Conservation (phyloP, 805 yeast species). For the Lachancea mirantina region DNA sequence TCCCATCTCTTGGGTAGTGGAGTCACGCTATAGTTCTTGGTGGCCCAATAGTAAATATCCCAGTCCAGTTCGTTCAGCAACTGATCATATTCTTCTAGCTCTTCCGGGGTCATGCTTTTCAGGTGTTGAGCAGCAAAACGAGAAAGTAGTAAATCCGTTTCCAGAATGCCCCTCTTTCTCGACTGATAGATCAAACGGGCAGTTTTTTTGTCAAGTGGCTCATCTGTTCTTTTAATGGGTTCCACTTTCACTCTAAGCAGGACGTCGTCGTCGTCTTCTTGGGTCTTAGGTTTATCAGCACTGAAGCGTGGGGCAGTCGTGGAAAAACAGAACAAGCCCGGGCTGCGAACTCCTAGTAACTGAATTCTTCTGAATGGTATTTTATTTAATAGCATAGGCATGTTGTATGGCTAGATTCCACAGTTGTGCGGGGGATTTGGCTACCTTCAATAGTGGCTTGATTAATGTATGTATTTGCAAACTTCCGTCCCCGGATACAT, state of each 20-base stretch:
- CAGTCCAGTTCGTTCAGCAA: constrained; percentile 93
- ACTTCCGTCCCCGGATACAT: too few relatives aligned
- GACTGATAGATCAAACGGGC: constrained; percentile 90
- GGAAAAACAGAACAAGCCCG: not conserved
- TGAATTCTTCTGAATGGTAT: too few relatives aligned
- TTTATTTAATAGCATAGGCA: too few relatives aligned
- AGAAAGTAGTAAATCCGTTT: constrained; percentile 79
- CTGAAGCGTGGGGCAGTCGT: not conserved
- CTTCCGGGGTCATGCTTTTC: constrained; percentile 47
- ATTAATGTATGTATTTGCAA: too few relatives aligned
- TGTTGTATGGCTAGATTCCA: too few relatives aligned
- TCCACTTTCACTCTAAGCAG: constrained; percentile 53
- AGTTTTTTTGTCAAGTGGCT: constrained; percentile 62
- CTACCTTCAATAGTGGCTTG: too few relatives aligned
- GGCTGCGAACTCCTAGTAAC: too few relatives aligned
- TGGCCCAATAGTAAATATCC: constrained; percentile 99
- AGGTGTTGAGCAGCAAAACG: constrained; percentile 78
- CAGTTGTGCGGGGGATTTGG: too few relatives aligned
- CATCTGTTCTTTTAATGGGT: constrained; percentile 74
- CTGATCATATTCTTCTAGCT: constrained; percentile 78
- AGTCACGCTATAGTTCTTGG: constrained; percentile 69
- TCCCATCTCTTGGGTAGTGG: constrained; percentile 88
- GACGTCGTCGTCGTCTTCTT: constrained; percentile 38
- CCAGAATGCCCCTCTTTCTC: constrained; percentile 91
- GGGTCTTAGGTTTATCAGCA: constrained; percentile 18